Conservation (phyloP, 2,329 filamentous ascomycete genomes). For the Pestalotiopsis fici region DNA sequence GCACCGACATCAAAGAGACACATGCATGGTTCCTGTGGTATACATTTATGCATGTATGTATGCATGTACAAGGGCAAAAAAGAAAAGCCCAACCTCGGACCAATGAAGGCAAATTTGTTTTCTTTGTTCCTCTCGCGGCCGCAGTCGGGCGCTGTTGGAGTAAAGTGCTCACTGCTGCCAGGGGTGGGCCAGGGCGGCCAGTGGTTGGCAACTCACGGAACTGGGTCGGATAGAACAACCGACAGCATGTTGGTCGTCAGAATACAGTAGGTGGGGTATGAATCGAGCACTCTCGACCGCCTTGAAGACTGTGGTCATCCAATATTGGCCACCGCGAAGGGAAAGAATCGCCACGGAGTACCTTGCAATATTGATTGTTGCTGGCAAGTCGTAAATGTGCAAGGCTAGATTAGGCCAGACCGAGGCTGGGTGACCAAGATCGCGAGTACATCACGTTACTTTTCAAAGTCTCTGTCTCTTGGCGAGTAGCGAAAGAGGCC, state of each 20-base stretch:
- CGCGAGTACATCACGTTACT: neutral
- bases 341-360: slow-evolving; percentile 1
- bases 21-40: neutral
- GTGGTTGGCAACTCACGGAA: neutral
- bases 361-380: slow-evolving; percentile 8
- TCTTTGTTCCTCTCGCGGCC: neutral
- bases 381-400: neutral
- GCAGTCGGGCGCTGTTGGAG: neutral
- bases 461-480: neutral
- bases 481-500: neutral
- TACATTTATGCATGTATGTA: neutral
- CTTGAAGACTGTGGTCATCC: neutral
- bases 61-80: neutral
- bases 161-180: neutral
- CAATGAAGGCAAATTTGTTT: slow-evolving; percentile 10
- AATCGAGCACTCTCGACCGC: slow-evolving; percentile 4
- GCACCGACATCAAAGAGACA: neutral
- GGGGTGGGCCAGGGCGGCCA: neutral
- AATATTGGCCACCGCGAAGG: slow-evolving; percentile 4
- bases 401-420: slow-evolving; percentile 1
- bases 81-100: neutral
- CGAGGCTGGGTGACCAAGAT: neutral
- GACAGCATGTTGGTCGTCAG: neutral
- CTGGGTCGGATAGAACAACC: neutral
- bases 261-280: slow-evolving; percentile 4